These are phyloP conservation scores for Ramularia collo-cygni DNA, from an alignment of 2,329 filamentous ascomycete genomes.

Conservation along the genomic window DNA sequence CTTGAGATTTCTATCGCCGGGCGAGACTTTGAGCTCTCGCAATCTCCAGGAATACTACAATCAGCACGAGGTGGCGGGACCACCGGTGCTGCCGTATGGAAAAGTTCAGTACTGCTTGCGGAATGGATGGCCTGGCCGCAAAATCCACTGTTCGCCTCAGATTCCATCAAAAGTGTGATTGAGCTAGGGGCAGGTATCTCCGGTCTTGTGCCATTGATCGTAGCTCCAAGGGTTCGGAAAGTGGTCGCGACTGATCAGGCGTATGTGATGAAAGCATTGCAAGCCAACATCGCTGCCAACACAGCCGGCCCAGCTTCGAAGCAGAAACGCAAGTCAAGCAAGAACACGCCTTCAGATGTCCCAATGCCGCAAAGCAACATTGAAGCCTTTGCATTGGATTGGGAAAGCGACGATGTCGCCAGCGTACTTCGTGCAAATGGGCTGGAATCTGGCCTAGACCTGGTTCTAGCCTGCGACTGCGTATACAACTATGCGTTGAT, in stretches of 20 bases:
- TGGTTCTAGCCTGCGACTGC: constrained; percentile 82
- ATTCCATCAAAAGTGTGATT: constrained; percentile 55
- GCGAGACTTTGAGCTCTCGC: constrained; percentile 67
- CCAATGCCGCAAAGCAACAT: constrained; percentile 11
- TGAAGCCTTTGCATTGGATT: constrained; percentile 55
- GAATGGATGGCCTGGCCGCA: constrained; percentile 62
- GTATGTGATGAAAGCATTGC: constrained; percentile 73
- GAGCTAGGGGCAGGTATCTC: constrained; percentile 89
- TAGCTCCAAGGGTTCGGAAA: constrained; percentile 53
- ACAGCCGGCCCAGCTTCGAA: constrained; percentile 1
- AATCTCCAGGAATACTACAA: constrained; percentile 75
- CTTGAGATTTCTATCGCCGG: constrained; percentile 52
- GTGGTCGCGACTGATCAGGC: constrained; percentile 83
- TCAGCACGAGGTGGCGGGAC: constrained; percentile 68
- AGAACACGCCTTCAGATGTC: constrained; percentile 1
- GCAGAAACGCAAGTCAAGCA: constrained; percentile 1
- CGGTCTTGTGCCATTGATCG: constrained; percentile 64
- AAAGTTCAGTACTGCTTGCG: constrained; percentile 76
- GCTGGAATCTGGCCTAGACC: constrained; percentile 31
- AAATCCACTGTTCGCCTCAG: constrained; percentile 56
- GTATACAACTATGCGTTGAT: constrained; percentile 90
- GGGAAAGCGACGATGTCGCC: constrained; percentile 58
- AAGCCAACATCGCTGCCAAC: constrained; percentile 67
- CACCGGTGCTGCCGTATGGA: constrained; percentile 81
- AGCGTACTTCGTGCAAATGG: constrained; percentile 45